Evolutionary conservation across 441 rosid genomes (phyloP).

Genomic region (Bruguiera hainesii): DNA sequence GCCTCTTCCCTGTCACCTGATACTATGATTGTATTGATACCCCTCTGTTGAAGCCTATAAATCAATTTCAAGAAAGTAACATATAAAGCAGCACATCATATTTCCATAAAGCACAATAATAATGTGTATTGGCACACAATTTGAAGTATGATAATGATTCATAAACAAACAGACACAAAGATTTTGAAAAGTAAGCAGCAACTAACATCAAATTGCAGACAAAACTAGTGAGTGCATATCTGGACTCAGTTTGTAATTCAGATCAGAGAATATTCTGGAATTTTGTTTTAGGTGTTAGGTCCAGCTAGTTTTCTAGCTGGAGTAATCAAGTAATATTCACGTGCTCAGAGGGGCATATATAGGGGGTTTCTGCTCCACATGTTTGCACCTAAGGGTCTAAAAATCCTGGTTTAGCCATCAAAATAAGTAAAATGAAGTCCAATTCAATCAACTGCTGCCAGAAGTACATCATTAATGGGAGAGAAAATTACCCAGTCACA

Average conservation of each 20-base stretch:
- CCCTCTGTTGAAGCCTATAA: constrained; percentile 68
- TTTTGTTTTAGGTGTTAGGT: background rate
- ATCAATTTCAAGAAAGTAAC: constrained; percentile 16
- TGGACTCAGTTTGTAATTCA: background rate
- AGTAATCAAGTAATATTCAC: background rate
- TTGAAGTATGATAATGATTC: background rate
- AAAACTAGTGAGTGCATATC: background rate
- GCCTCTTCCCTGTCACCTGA: constrained; percentile 99
- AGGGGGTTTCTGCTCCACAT: background rate
- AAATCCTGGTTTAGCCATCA: background rate
- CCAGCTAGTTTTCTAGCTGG: background rate
- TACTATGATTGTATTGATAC: constrained; percentile 75
- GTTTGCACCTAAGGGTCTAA: background rate
- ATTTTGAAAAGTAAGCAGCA: background rate
- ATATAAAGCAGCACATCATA: constrained; percentile 8
- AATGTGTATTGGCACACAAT: too few relatives aligned
- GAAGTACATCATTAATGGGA: background rate
- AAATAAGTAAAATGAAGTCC: too few relatives aligned
- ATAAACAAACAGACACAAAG: background rate
- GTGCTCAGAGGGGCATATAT: constrained; percentile 3
- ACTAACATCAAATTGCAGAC: background rate
- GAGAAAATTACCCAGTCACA: constrained; percentile 51
- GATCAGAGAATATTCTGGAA: background rate
- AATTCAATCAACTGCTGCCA: too few relatives aligned
- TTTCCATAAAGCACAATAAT: background rate